These are phyloP conservation scores for Fistulifera pelliculosa DNA, from an alignment of 108 stramenopile genomes.

Conservation along the genomic window DNA sequence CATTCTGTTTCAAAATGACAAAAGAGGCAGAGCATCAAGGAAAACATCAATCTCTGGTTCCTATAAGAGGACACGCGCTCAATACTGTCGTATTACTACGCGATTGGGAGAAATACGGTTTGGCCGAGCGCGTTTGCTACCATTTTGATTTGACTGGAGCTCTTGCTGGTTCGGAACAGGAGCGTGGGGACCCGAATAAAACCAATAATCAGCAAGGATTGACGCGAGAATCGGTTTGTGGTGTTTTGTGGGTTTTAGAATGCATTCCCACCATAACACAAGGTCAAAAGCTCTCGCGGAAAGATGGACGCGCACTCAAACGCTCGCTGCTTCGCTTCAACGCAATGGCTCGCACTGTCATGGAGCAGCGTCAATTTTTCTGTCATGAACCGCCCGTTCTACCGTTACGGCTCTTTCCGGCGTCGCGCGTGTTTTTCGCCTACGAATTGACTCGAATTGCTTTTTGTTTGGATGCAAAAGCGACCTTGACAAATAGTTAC, in stretches of 20 bases:
- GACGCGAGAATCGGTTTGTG: constrained; percentile 27
- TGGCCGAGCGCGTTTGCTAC: constrained; percentile 66
- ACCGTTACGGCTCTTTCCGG: constrained; percentile 51
- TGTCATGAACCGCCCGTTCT: constrained; percentile 59
- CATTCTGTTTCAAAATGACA: too few species aligned
- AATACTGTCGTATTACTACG: constrained; percentile 35
- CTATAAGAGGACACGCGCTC: too few species aligned
- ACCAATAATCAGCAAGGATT: neutral
- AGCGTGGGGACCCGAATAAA: constrained; percentile 5
- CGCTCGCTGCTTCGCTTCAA: constrained; percentile 52
- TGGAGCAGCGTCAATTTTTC: constrained; percentile 6
- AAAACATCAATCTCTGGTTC: too few species aligned
- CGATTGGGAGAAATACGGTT: constrained; percentile 59
- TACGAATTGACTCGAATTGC: constrained; percentile 75
- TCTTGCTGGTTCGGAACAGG: constrained; percentile 18
- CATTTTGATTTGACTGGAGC: constrained; percentile 73
- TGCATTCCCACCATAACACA: constrained; percentile 31
- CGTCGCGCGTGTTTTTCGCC: constrained; percentile 58
- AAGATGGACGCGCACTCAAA: constrained; percentile 20
- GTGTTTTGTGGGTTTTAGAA: constrained; percentile 58
- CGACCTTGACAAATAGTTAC: constrained; percentile 45
- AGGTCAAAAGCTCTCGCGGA: constrained; percentile 22
- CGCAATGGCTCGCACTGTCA: constrained; percentile 20
- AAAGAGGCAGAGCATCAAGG: too few species aligned
- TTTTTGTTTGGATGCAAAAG: constrained; percentile 74